A percentile compares a stretch with the other conserved stretches of the same genome.
Evolutionary conservation across 129 eudicot species (phyloP).

Genomic region (Ambrosia trifida): DNA sequence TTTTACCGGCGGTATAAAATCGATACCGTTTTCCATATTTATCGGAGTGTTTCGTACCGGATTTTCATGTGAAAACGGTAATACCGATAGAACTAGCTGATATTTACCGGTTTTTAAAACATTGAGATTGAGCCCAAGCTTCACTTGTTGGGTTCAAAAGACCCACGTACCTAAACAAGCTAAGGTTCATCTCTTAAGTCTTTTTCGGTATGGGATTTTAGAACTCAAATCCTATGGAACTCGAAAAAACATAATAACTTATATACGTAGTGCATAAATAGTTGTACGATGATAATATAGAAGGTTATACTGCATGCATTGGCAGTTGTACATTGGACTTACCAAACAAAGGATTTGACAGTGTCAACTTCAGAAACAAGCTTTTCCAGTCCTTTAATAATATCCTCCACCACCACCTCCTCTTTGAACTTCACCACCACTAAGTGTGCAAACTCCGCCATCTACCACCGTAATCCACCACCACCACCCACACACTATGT

Average conservation of each 20-base stretch:
- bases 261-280: background rate
- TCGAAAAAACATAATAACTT: background rate
- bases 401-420: constrained; percentile 66
- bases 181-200: too few relatives aligned
- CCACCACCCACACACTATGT: constrained; percentile 2
- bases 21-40: too few relatives aligned
- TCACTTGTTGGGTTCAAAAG: too few relatives aligned
- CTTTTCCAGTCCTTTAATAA: constrained; percentile 72
- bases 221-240: too few relatives aligned
- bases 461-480: constrained; percentile 24
- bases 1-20: too few relatives aligned
- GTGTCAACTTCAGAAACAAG: constrained; percentile 64
- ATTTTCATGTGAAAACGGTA: too few relatives aligned
- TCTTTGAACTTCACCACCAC: constrained; percentile 91
- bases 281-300: background rate
- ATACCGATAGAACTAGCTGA: too few relatives aligned
- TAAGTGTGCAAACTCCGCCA: constrained; percentile 76
- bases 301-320: background rate
- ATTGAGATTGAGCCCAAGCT: too few relatives aligned
- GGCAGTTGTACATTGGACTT: constrained; percentile 22
- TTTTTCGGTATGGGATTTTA: too few relatives aligned
- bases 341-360: constrained; percentile 91
- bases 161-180: too few relatives aligned
- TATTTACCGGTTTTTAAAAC: too few relatives aligned
- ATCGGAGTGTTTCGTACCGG: too few relatives aligned